Evolutionary conservation across 2,329 filamentous ascomycete genomes (phyloP).

Genomic region (Sphaerulina musiva): DNA sequence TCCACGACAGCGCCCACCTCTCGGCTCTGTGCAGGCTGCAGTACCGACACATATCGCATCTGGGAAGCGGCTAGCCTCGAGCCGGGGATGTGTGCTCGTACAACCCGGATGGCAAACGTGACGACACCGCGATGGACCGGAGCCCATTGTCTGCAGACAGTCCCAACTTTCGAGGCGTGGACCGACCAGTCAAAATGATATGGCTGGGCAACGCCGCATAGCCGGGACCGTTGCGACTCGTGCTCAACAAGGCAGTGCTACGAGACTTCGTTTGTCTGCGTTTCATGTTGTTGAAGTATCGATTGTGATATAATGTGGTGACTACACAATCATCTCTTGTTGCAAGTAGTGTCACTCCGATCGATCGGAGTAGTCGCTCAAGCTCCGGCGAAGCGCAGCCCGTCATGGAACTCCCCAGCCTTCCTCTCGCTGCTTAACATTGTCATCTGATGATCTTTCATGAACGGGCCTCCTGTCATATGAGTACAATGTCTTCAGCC

Average conservation of each 20-base stretch:
- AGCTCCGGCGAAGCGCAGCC: no score
- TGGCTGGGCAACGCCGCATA: conserved; percentile 3
- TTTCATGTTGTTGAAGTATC: conserved; percentile 2
- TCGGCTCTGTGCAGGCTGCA: conserved; percentile 1
- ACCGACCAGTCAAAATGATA: conserved; percentile 3
- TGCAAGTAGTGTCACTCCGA: neutral
- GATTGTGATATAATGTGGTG: neutral
- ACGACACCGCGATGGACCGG: neutral
- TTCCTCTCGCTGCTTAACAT: neutral
- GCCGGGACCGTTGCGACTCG: neutral
- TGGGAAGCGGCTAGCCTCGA: conserved; percentile 5
- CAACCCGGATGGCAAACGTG: conserved; percentile 7
- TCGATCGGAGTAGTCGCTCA: no score
- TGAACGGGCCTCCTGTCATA: conserved; percentile 13
- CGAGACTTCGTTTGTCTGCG: conserved; percentile 1
- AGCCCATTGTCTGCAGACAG: conserved; percentile 1
- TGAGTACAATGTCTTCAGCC: conserved; percentile 26
- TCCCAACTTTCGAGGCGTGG: neutral
- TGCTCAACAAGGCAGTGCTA: conserved; percentile 5
- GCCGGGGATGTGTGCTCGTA: conserved; percentile 7
- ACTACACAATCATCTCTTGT: neutral
- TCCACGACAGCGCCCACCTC: neutral
- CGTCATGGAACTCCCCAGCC: no score
- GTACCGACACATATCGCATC: conserved; percentile 2
- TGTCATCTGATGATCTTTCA: neutral